phyloP scores from a whole-genome alignment of 441 rosid genomes.

The Viola pubescens region DNA sequence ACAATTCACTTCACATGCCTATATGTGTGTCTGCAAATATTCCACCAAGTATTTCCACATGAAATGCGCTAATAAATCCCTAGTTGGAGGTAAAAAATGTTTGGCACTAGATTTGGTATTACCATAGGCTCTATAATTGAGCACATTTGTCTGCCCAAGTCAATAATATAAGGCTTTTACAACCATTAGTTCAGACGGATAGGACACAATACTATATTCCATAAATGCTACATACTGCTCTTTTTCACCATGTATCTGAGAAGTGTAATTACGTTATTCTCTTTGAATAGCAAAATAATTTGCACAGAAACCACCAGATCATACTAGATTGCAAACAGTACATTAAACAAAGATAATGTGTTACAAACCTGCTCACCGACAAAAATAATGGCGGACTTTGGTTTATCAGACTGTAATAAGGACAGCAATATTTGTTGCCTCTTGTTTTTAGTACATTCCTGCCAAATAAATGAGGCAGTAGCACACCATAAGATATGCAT shows the following conservation, averaged over 20 bases:
- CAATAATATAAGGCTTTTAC: too few species aligned
- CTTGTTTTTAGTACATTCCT: constrained; percentile 46
- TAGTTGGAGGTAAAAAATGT: background rate
- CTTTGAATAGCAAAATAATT: background rate
- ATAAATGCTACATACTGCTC: background rate
- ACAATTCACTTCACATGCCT: too few species aligned
- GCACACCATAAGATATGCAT: background rate
- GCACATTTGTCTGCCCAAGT: background rate
- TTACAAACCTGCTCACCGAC: constrained; percentile 69
- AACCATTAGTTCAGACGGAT: background rate
- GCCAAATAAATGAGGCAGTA: constrained; percentile 19
- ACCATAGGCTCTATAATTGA: background rate
- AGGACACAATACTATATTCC: background rate
- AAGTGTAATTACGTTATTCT: too few species aligned
- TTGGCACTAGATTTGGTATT: too few species aligned
- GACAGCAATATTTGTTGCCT: constrained; percentile 51
- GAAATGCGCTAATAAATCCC: background rate
- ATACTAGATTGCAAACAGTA: background rate
- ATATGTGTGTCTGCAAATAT: too few species aligned
- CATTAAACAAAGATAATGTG: constrained; percentile 13
- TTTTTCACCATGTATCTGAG: background rate
- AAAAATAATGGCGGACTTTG: constrained; percentile 66
- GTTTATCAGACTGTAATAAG: constrained; percentile 52
- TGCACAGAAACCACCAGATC: background rate
- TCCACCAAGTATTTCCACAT: too few species aligned